Percentiles rank a stretch among this genome's conserved stretches.
Evolutionary conservation across 306 rosid species (phyloP).

Genomic region (Prinsepia uniflora): DNA sequence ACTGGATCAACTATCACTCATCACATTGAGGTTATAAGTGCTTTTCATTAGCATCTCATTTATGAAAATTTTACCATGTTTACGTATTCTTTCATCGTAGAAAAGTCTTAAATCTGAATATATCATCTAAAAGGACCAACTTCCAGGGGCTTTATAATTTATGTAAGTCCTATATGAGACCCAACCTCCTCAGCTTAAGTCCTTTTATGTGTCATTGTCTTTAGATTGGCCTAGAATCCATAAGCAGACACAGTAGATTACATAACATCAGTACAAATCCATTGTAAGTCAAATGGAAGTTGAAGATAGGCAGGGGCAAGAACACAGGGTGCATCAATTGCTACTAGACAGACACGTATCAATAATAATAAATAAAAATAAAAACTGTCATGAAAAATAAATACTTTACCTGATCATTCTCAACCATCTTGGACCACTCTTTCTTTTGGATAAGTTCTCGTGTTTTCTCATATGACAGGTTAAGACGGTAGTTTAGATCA

Average conservation of each 20-base stretch:
- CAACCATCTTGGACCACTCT: conserved; percentile 64
- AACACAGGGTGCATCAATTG: not conserved
- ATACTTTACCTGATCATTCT: conserved; percentile 72
- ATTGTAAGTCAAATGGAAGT: not conserved
- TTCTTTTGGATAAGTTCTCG: conserved; percentile 62
- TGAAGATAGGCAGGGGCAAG: not conserved
- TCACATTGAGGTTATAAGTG: not conserved
- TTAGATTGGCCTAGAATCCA: not conserved
- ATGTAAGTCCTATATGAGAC: not conserved
- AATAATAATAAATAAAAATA: not conserved
- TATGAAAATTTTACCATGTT: not conserved
- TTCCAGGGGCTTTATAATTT: not conserved
- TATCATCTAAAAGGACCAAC: not conserved
- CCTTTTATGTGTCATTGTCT: not conserved
- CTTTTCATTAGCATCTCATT: too few relatives aligned
- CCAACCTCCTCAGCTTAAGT: not conserved
- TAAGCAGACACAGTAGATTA: not conserved
- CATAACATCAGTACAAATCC: not conserved
- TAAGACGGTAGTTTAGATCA: conserved; percentile 86
- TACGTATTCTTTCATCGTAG: not conserved
- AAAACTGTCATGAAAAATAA: not conserved
- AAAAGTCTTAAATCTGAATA: not conserved
- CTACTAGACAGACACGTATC: not conserved
- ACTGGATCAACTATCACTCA: not conserved
- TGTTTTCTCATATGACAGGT: conserved; percentile 65